A percentile compares a stretch with the other conserved stretches of the same genome.
These are phyloP conservation scores for Vitrella brassicaformis DNA, from an alignment of 73 alveolate species.

Conservation along the genomic window DNA sequence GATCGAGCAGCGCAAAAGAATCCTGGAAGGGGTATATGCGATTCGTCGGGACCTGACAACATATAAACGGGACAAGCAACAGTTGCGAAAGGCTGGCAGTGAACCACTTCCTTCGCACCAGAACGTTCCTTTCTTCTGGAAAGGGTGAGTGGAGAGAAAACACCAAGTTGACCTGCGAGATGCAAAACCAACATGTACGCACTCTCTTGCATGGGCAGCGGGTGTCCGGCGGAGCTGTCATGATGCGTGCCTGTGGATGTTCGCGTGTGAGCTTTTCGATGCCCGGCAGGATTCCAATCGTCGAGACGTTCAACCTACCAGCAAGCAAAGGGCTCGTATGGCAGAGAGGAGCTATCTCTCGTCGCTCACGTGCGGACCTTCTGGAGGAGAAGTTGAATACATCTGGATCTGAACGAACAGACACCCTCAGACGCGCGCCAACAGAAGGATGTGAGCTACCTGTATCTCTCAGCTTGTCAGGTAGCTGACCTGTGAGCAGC, in stretches of 20 bases:
- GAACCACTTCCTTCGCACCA: conserved; percentile 1
- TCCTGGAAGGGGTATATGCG: conserved; percentile 22
- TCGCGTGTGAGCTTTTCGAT: conserved; percentile 5
- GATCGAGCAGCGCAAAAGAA: neutral
- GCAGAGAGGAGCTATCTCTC: too few relatives aligned
- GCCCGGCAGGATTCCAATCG: conserved; percentile 31
- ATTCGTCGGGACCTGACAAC: conserved; percentile 10
- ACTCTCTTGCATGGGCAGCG: neutral
- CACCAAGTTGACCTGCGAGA: conserved; percentile 30
- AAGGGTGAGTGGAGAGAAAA: conserved; percentile 34
- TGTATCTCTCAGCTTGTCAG: too few relatives aligned
- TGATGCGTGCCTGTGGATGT: neutral
- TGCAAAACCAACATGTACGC: neutral
- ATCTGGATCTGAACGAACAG: too few relatives aligned
- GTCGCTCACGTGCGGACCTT: too few relatives aligned
- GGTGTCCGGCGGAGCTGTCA: neutral
- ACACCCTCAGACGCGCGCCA: neutral
- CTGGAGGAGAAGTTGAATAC: too few relatives aligned
- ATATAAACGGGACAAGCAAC: neutral
- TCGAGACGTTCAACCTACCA: conserved; percentile 23
- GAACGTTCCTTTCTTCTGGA: conserved; percentile 23
- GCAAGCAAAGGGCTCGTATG: too few relatives aligned
- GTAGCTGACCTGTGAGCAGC: conserved; percentile 10
- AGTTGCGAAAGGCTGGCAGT: neutral
- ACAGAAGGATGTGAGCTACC: too few relatives aligned